Evolutionary conservation across 495 filamentous ascomycete genomes (phyloP).

Genomic region (Neurospora sp.): DNA sequence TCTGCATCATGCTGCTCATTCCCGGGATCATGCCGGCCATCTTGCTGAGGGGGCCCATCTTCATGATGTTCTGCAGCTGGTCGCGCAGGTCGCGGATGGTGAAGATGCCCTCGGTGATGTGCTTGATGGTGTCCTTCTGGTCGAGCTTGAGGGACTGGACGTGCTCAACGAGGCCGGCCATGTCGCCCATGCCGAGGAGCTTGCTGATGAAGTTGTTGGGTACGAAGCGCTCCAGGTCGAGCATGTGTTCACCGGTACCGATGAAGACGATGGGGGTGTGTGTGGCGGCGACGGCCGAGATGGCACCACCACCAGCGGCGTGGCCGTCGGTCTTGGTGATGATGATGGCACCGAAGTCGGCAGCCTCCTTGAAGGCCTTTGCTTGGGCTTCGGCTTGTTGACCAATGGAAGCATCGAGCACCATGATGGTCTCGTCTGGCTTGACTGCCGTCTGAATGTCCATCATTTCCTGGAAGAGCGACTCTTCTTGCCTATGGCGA

Average conservation of each 20-base stretch:
- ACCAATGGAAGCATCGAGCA: slow-evolving; percentile 91
- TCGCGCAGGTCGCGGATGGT: slow-evolving; percentile 90
- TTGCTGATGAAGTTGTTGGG: slow-evolving; percentile 87
- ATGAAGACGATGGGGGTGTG: slow-evolving; percentile 96
- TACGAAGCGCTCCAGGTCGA: slow-evolving; percentile 87
- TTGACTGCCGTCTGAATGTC: slow-evolving; percentile 88
- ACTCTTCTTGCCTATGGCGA: slow-evolving; percentile 81
- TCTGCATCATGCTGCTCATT: slow-evolving; percentile 80
- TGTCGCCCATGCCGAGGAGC: slow-evolving; percentile 93
- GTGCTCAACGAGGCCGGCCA: slow-evolving; percentile 90
- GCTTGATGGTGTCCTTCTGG: slow-evolving; percentile 98
- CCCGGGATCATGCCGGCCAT: slow-evolving; percentile 99
- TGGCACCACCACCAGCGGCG: slow-evolving; percentile 89
- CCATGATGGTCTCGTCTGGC: slow-evolving; percentile 97
- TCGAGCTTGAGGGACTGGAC: slow-evolving; percentile 95
- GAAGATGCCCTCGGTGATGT: slow-evolving; percentile 93
- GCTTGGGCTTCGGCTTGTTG: slow-evolving; percentile 92
- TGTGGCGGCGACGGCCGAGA: slow-evolving; percentile 95
- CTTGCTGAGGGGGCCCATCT: slow-evolving; percentile 96
- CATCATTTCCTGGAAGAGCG: slow-evolving; percentile 94
- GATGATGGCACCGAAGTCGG: slow-evolving; percentile 96
- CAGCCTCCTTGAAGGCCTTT: slow-evolving; percentile 93
- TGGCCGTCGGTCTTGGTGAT: slow-evolving; percentile 98
- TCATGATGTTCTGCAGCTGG: slow-evolving; percentile 96
- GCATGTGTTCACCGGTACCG: slow-evolving; percentile 92